phyloP scores from a whole-genome alignment of 1,284 basidiomycete species.

The Puccinia triticina region DNA sequence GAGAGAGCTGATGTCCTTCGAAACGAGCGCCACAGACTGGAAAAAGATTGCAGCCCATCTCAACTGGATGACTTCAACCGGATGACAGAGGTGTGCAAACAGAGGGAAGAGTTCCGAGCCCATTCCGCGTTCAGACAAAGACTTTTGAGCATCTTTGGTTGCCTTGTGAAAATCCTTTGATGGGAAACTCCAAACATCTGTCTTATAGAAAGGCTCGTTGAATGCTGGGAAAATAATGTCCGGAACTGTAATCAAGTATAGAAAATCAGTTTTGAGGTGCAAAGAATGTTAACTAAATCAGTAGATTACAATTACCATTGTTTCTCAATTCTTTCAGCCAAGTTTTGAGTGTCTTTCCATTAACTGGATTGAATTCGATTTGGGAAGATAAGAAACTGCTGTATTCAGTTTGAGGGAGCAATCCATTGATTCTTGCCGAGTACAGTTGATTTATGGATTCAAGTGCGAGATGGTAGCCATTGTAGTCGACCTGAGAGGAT shows the following conservation, averaged over 20 bases:
- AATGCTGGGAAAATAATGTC: not conserved
- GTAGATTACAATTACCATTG: not conserved
- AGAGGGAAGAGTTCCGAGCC: not conserved
- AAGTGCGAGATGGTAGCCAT: not conserved
- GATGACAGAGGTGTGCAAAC: not conserved
- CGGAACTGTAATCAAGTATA: not conserved
- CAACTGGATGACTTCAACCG: not conserved
- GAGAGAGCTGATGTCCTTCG: not conserved
- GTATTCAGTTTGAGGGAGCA: not conserved
- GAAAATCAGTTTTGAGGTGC: not conserved
- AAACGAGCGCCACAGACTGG: constrained; percentile 6
- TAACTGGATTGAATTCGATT: constrained; percentile 19
- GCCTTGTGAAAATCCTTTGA: not conserved
- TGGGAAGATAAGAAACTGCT: not conserved
- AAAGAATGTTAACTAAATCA: not conserved
- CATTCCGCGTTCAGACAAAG: not conserved
- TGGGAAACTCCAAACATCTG: not conserved
- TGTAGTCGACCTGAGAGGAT: not conserved
- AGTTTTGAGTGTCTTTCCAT: not conserved
- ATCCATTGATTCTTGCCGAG: not conserved
- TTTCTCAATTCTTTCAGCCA: not conserved
- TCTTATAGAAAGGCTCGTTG: constrained; percentile 10
- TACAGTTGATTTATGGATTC: not conserved
- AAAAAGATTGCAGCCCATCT: constrained; percentile 6
- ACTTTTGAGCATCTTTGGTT: no score